Conservation (phyloP, 495 filamentous ascomycete species). For the Xylaria nigripes region DNA sequence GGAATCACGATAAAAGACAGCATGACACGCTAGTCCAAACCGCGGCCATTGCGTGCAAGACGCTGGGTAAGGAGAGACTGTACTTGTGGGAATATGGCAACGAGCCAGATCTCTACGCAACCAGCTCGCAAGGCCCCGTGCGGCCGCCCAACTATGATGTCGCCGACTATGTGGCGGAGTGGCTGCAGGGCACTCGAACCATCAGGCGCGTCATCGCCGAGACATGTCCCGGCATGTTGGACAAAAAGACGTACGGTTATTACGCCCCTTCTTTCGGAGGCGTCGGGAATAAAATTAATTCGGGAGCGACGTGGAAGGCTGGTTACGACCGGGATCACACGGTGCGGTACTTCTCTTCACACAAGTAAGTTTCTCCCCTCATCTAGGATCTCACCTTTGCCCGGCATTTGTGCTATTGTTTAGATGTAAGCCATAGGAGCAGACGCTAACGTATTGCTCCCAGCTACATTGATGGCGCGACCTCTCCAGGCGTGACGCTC, state of each 20-base stretch:
- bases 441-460: constrained; percentile 11
- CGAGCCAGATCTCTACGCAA: constrained; percentile 57
- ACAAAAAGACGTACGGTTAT: constrained; percentile 39
- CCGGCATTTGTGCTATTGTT: too few species aligned
- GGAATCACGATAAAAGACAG: constrained; percentile 42
- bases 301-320: constrained; percentile 42
- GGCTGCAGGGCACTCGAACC: constrained; percentile 46
- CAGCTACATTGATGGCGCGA: constrained; percentile 59
- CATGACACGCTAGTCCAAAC: constrained; percentile 48
- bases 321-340: constrained; percentile 43
- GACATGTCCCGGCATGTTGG: constrained; percentile 44
- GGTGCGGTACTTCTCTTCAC: constrained; percentile 51
- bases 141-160: constrained; percentile 50
- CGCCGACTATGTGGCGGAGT: constrained; percentile 50
- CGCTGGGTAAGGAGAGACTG: constrained; percentile 42
- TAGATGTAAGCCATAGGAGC: too few species aligned
- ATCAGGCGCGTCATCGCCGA: constrained; percentile 43
- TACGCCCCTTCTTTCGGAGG: constrained; percentile 57
- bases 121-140: constrained; percentile 44
- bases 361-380: constrained; percentile 44
- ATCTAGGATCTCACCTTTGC: too few species aligned
- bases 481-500: constrained; percentile 54
- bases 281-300: constrained; percentile 44
- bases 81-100: constrained; percentile 58
- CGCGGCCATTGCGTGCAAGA: constrained; percentile 52